phyloP scores from a whole-genome alignment of 257 asterid genomes.

The Haberlea rhodopensis region DNA sequence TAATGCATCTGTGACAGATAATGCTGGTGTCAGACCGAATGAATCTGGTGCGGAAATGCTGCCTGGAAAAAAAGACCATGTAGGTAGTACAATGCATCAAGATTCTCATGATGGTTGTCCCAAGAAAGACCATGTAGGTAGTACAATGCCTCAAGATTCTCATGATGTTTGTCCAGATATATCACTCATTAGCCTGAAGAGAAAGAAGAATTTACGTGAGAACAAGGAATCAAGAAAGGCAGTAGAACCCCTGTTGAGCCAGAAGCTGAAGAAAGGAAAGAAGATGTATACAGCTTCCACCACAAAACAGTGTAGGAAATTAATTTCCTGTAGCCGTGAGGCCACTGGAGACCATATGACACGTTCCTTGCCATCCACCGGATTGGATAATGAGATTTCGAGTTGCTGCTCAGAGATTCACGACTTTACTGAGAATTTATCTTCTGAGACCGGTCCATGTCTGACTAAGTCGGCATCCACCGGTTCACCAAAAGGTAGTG shows the following conservation, averaged over 20 bases:
- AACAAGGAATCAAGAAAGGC: constrained; percentile 36
- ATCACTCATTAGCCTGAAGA: constrained; percentile 23
- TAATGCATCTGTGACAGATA: constrained; percentile 22
- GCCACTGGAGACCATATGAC: constrained; percentile 27
- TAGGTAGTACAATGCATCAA: constrained; percentile 17
- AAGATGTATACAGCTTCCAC: constrained; percentile 30
- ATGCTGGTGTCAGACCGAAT: constrained; percentile 5
- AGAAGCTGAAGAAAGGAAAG: constrained; percentile 36
- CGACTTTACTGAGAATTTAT: constrained; percentile 27
- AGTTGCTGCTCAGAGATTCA: constrained; percentile 25
- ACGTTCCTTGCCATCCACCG: constrained; percentile 26
- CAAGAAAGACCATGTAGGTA: constrained; percentile 23
- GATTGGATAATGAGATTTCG: constrained; percentile 35
- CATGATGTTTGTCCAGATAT: constrained; percentile 24
- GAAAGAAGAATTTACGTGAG: constrained; percentile 26
- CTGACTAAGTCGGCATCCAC: constrained; percentile 48
- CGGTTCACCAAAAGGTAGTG: constrained; percentile 49
- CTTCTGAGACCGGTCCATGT: constrained; percentile 28
- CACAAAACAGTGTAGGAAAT: constrained; percentile 38
- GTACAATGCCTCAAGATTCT: constrained; percentile 20
- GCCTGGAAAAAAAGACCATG: constrained; percentile 27
- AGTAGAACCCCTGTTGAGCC: constrained; percentile 22
- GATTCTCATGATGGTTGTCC: constrained; percentile 24
- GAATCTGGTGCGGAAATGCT: constrained; percentile 28
- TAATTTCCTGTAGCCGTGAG: constrained; percentile 30